These are phyloP conservation scores for Polytolypa hystricis DNA, from an alignment of 2,329 filamentous ascomycete species.

Conservation along the genomic window DNA sequence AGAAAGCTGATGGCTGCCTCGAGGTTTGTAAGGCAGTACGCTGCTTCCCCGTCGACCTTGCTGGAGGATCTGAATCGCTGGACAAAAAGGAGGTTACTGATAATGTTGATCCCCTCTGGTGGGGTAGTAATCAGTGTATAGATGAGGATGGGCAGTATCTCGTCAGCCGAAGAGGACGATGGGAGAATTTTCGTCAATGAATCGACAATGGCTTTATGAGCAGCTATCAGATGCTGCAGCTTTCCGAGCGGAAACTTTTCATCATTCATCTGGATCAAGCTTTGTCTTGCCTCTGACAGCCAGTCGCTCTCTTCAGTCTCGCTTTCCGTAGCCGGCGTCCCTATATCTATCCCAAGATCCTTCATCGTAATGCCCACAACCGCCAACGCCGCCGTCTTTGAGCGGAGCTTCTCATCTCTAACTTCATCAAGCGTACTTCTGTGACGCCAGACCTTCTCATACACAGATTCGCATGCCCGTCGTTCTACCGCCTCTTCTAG, in stretches of 20 bases:
- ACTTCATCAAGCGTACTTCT: slow-evolving; percentile 87
- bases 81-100: slow-evolving; percentile 92
- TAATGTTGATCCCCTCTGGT: slow-evolving; percentile 72
- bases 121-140: slow-evolving; percentile 89
- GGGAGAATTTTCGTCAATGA: slow-evolving; percentile 56
- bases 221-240: slow-evolving; percentile 73
- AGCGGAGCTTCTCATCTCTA: slow-evolving; percentile 85
- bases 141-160: slow-evolving; percentile 93
- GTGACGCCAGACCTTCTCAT: slow-evolving; percentile 82
- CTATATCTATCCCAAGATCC: slow-evolving; percentile 71
- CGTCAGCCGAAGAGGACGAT: slow-evolving; percentile 80
- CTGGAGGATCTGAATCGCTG: slow-evolving; percentile 77
- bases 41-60: slow-evolving; percentile 85
- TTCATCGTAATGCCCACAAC: slow-evolving; percentile 84
- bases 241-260: slow-evolving; percentile 85
- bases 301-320: slow-evolving; percentile 61
- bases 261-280: slow-evolving; percentile 71
- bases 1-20: slow-evolving; percentile 92
- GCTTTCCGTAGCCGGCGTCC: slow-evolving; percentile 46
- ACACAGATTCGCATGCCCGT: slow-evolving; percentile 72
- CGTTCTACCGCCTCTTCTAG: slow-evolving; percentile 89
- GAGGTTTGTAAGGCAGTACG: slow-evolving; percentile 91
- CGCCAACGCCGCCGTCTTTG: slow-evolving; percentile 79
- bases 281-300: slow-evolving; percentile 58
- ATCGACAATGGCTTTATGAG: slow-evolving; percentile 91